Evolutionary conservation across 2,329 filamentous ascomycete genomes (phyloP).

Genomic region (Cladosporium sp.): DNA sequence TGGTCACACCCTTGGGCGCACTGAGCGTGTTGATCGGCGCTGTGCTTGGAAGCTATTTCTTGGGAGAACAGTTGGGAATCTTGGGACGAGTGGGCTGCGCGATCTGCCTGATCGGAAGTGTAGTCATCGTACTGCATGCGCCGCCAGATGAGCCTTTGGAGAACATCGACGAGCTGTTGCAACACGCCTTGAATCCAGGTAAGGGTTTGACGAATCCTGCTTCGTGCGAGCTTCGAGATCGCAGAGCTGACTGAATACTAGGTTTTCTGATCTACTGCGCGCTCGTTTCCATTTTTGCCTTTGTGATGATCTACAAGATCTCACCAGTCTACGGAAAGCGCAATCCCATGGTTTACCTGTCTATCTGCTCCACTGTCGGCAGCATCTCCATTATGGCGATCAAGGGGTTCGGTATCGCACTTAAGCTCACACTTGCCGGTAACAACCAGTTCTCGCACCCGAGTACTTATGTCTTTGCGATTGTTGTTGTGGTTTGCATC

Average conservation of each 20-base stretch:
- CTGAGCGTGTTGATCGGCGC: conserved; percentile 91
- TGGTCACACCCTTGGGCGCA: conserved; percentile 91
- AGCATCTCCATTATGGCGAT: conserved; percentile 98
- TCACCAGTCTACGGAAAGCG: conserved; percentile 86
- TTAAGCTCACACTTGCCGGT: conserved; percentile 88
- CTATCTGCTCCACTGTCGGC: conserved; percentile 94
- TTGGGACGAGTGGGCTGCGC: conserved; percentile 93
- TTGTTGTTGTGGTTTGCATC: conserved; percentile 88
- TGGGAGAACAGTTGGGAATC: conserved; percentile 83
- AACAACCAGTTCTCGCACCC: conserved; percentile 95
- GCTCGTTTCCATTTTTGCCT: conserved; percentile 74
- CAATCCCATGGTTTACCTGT: conserved; percentile 93
- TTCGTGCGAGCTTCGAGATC: background rate
- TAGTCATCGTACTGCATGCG: conserved; percentile 96
- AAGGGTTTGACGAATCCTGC: conserved; percentile 28
- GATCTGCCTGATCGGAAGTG: conserved; percentile 89
- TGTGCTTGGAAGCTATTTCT: conserved; percentile 89
- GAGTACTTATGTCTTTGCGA: conserved; percentile 95
- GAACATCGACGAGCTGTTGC: conserved; percentile 85
- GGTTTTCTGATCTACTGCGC: conserved; percentile 86
- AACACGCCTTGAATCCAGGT: conserved; percentile 90
- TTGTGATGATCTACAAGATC: conserved; percentile 94
- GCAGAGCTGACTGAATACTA: conserved; percentile 34
- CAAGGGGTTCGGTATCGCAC: conserved; percentile 95
- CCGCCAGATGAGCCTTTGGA: conserved; percentile 88